Base-by-base conservation (phyloP, 2,329 filamentous ascomycete genomes). In the Aspergillus quadrilineatus region DNA sequence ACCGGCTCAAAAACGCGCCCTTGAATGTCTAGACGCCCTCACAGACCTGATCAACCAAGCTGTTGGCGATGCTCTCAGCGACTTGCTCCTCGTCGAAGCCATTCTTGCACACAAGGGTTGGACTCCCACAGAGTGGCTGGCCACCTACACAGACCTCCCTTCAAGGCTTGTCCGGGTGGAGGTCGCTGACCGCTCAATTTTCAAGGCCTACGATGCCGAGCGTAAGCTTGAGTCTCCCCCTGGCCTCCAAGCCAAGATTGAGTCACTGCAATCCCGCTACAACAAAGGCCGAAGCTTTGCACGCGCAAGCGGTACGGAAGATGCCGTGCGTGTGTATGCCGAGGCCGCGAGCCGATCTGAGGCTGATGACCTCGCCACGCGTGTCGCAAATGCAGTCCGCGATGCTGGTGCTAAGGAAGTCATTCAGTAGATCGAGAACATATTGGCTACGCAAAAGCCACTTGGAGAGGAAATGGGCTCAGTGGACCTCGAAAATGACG, bases 41-140 rank as follows among this genome's bases (percentile, higher is more conserved):
- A 88, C 88, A 50, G 90, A 97, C 66, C 83, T 99, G 61, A 96
- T 99, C 80, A 99, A 99, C 81, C 94, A 99, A 79, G 94, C 94
- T 1, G 93, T 97, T 46, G 94, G 94, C 52, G 94, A 99, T 71
- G 94, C 94, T 46, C 84, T 99, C 56, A 96, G 92, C 0, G 94
- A 99, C 76, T 89, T 97, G 83, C 85, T 99, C 45, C 86, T 99
- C 69, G 92, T 97, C 39, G 94, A 99, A 76, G 90, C 93, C 34
- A 94, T 97, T 64, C 87, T 99, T 41, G 92, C 94, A 6, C 92
- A 97, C 83, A 97, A 97, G 80, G 83, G 82, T 64, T 99, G 92
- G 92, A 86, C 85, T 28, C 87, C 92, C 45, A 87, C 88, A 71
- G 91, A 97, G 73, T 99, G 94, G 94, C 86, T 92, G 60, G 85